These are phyloP conservation scores for Solanum boliviense DNA, from an alignment of 257 asterid genomes.

Conservation along the genomic window DNA sequence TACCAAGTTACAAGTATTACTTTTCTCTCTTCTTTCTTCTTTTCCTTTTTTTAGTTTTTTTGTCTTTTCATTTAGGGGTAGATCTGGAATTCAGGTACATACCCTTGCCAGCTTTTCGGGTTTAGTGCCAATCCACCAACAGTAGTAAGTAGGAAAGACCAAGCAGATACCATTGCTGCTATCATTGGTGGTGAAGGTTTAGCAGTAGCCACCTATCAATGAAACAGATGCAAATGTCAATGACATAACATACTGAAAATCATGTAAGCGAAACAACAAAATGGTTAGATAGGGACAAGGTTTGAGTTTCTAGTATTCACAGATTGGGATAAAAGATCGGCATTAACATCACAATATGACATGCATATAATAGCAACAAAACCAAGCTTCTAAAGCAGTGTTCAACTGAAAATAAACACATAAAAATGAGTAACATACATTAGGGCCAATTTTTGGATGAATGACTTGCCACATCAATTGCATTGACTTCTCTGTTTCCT, in stretches of 20 bases:
- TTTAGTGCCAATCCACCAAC: slow-evolving; percentile 43
- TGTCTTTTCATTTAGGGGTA: background rate
- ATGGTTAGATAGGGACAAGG: background rate
- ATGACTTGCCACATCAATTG: slow-evolving; percentile 92
- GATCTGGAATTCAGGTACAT: background rate
- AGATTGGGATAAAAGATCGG: background rate
- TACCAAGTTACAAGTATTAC: background rate
- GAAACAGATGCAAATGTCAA: background rate
- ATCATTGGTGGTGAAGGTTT: slow-evolving; percentile 55
- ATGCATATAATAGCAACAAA: background rate
- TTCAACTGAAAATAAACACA: background rate
- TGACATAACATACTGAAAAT: background rate
- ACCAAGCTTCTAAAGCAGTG: background rate
- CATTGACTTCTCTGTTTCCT: slow-evolving; percentile 76
- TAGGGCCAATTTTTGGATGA: slow-evolving; percentile 84
- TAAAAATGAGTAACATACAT: slow-evolving; percentile 37
- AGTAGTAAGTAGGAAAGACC: slow-evolving; percentile 86
- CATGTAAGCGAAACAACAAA: background rate
- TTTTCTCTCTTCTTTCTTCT: background rate
- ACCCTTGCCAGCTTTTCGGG: slow-evolving; percentile 78
- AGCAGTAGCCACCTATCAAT: slow-evolving; percentile 54
- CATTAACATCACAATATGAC: background rate
- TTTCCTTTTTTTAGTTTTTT: background rate
- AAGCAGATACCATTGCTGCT: slow-evolving; percentile 60
- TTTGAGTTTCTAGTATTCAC: background rate